A percentile compares a stretch with the other conserved stretches of the same genome.
Evolutionary conservation across 176 grass and related monocot genomes (phyloP).

Genomic region (Microstegium vimineum): DNA sequence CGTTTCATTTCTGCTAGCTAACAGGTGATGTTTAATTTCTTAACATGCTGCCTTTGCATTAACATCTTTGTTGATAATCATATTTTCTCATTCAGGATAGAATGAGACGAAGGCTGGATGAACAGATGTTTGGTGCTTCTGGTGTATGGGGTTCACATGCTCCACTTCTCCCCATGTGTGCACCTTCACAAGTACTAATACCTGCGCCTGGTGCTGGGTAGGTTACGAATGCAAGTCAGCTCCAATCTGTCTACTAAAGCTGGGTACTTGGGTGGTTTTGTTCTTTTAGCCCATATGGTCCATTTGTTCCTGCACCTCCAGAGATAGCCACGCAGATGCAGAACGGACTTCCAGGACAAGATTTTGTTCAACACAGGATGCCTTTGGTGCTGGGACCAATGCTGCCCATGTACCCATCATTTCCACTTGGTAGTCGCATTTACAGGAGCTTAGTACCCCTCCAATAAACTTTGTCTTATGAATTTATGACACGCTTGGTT

Average conservation of each 20-base stretch:
- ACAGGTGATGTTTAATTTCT: background rate
- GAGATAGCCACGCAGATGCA: conserved; percentile 63
- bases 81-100: conserved; percentile 37
- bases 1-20: background rate
- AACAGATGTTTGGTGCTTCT: conserved; percentile 41
- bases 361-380: conserved; percentile 31
- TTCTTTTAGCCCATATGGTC: conserved; percentile 63
- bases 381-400: conserved; percentile 29
- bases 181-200: conserved; percentile 44
- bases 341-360: conserved; percentile 34
- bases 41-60: background rate
- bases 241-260: conserved; percentile 10
- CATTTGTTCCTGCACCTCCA: conserved; percentile 77
- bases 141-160: conserved; percentile 26
- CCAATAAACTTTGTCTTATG: background rate
- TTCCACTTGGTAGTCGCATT: conserved; percentile 38
- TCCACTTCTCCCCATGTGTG: conserved; percentile 38
- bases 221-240: conserved; percentile 17
- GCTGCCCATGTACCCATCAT: conserved; percentile 51
- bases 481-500: background rate
- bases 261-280: conserved; percentile 3
- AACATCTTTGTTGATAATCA: background rate
- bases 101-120: conserved; percentile 37
- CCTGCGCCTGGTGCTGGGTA: conserved; percentile 82
- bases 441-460: conserved; percentile 44